Conservation (phyloP, 805 yeast genomes). For the Pichia thaimueangensis region DNA sequence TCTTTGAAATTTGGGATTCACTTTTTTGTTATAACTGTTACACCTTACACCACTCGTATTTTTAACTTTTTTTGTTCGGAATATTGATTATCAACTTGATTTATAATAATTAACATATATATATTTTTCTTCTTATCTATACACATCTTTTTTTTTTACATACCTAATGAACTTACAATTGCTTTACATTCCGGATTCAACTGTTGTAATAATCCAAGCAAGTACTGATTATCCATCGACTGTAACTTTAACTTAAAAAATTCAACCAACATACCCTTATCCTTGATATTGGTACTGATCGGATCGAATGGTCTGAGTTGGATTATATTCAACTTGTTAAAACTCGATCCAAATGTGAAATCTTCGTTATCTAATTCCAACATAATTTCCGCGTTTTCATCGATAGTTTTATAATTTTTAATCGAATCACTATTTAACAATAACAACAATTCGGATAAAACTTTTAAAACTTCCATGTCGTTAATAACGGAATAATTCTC, state of each 20-base stretch:
- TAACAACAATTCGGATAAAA: slow-evolving; percentile 39
- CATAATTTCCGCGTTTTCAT: slow-evolving; percentile 43
- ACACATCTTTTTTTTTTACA: no score
- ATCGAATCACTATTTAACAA: slow-evolving; percentile 30
- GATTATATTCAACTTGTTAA: slow-evolving; percentile 65
- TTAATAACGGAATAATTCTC: slow-evolving; percentile 36
- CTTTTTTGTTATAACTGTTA: no score
- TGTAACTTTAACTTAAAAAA: slow-evolving; percentile 24
- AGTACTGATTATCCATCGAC: slow-evolving; percentile 2
- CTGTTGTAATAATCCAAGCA: slow-evolving; percentile 1
- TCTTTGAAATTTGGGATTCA: no score
- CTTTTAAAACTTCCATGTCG: slow-evolving; percentile 33
- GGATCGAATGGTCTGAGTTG: slow-evolving; percentile 66
- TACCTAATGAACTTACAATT: slow-evolving; percentile 3
- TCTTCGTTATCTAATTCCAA: slow-evolving; percentile 53
- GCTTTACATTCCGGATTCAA: slow-evolving; percentile 8
- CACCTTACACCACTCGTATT: no score
- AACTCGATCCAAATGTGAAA: slow-evolving; percentile 77
- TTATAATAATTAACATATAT: no score
- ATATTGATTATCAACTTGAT: no score
- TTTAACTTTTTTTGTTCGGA: no score
- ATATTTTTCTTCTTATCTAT: no score
- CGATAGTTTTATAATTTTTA: slow-evolving; percentile 27
- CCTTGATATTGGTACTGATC: slow-evolving; percentile 39
- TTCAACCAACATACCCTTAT: slow-evolving; percentile 29